A percentile compares a stretch with the other conserved stretches of the same genome.
These are phyloP conservation scores for Angophora floribunda DNA, from an alignment of 345 rosid genomes.

Conservation along the genomic window DNA sequence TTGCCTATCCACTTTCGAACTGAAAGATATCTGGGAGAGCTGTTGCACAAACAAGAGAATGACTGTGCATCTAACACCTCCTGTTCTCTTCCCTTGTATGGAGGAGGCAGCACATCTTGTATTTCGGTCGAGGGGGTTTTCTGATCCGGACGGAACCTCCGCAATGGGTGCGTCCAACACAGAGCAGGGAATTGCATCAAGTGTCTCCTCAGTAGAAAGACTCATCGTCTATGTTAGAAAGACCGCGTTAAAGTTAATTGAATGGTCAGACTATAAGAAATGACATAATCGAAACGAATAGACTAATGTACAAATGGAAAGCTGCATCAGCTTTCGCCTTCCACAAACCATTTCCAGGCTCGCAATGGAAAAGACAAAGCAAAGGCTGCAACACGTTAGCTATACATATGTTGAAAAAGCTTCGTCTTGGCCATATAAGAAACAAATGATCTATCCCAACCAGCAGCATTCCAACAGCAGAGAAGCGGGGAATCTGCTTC, in stretches of 20 bases:
- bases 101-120: conserved; percentile 46
- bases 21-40: background rate
- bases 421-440: background rate
- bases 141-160: conserved; percentile 19
- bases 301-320: conserved; percentile 11
- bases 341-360: conserved; percentile 75
- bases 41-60: background rate
- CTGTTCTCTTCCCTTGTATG: conserved; percentile 24
- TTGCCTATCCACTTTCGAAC: background rate
- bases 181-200: conserved; percentile 57
- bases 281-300: background rate
- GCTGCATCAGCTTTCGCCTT: conserved; percentile 88
- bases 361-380: conserved; percentile 53
- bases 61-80: conserved; percentile 22
- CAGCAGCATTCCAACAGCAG: background rate
- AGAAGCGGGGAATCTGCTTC: background rate
- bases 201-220: conserved; percentile 64
- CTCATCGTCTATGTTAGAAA: conserved; percentile 38
- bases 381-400: conserved; percentile 37
- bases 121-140: conserved; percentile 53
- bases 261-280: background rate
- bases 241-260: background rate
- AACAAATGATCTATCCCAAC: background rate
- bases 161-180: conserved; percentile 58
- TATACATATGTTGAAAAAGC: background rate